phyloP scores from a whole-genome alignment of 2,329 filamentous ascomycete species.

The Colletotrichum acutatum region DNA sequence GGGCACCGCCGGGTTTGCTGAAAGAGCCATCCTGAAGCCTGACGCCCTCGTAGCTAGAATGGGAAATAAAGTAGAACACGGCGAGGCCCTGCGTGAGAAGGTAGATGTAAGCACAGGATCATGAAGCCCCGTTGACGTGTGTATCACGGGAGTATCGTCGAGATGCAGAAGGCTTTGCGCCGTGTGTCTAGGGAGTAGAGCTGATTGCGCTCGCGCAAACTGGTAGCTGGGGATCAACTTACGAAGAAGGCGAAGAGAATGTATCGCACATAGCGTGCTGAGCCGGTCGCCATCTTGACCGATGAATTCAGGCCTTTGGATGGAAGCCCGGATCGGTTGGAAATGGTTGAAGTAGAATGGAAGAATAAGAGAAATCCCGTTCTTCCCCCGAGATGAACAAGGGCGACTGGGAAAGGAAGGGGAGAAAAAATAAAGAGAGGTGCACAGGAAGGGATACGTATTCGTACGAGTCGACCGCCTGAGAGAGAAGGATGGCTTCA shows the following conservation, averaged over 20 bases:
- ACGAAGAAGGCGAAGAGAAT: constrained; percentile 88
- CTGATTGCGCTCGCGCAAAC: neutral
- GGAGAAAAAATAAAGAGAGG: neutral
- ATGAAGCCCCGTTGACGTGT: neutral
- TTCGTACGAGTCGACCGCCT: neutral
- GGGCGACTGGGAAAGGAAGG: neutral
- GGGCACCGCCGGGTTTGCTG: constrained; percentile 62
- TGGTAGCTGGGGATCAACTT: constrained; percentile 50
- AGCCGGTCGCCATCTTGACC: constrained; percentile 71
- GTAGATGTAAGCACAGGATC: constrained; percentile 34
- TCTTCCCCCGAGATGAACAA: constrained; percentile 5
- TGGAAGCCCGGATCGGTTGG: neutral
- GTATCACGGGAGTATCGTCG: neutral
- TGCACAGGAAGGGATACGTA: constrained; percentile 1
- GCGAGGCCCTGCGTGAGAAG: constrained; percentile 63
- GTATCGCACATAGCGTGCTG: constrained; percentile 79
- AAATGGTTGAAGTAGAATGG: constrained; percentile 11
- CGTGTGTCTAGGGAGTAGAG: neutral
- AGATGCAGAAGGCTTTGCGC: neutral
- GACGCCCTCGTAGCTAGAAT: constrained; percentile 59
- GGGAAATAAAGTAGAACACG: constrained; percentile 85
- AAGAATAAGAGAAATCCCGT: neutral
- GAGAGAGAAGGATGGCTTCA: constrained; percentile 9
- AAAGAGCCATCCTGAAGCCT: constrained; percentile 32
- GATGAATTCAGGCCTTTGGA: constrained; percentile 23